Conservation (phyloP, 2,329 filamentous ascomycete species). For the Phyllosticta citribraziliensis region DNA sequence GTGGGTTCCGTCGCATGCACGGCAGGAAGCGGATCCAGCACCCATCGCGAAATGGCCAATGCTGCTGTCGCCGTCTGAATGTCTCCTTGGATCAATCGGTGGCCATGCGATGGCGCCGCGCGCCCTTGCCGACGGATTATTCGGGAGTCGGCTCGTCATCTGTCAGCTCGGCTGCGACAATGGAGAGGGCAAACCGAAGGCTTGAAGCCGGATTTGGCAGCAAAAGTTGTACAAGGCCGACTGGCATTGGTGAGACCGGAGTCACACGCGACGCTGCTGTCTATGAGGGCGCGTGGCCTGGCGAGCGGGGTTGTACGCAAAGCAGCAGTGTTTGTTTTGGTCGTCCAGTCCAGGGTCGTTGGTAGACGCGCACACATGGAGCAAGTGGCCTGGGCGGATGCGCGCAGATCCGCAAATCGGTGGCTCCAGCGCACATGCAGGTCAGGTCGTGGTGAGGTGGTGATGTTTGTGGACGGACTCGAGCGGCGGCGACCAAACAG, state of each 20-base stretch:
- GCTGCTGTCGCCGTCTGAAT: neutral
- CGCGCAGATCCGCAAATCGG: neutral
- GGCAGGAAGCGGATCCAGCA: neutral
- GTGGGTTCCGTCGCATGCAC: neutral
- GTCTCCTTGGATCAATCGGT: neutral
- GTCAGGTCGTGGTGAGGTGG: neutral
- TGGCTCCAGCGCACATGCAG: neutral
- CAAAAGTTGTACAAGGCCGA: neutral
- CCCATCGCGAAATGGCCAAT: neutral
- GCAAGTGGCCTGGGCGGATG: neutral
- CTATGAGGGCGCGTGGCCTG: neutral
- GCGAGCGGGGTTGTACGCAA: neutral
- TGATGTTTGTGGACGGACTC: neutral
- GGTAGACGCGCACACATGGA: neutral
- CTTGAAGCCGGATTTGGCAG: neutral
- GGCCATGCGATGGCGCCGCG: neutral
- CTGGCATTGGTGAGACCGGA: neutral
- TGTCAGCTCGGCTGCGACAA: neutral
- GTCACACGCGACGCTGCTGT: neutral
- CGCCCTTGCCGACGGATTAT: neutral
- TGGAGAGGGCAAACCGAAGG: neutral
- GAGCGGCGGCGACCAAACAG: neutral
- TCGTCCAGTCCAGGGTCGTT: neutral
- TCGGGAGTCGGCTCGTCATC: neutral
- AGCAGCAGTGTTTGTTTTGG: neutral